Percentiles rank a stretch among this genome's conserved stretches.
phyloP scores from a whole-genome alignment of 2,329 filamentous ascomycete species.

The Pyricularia pennisetigena region DNA sequence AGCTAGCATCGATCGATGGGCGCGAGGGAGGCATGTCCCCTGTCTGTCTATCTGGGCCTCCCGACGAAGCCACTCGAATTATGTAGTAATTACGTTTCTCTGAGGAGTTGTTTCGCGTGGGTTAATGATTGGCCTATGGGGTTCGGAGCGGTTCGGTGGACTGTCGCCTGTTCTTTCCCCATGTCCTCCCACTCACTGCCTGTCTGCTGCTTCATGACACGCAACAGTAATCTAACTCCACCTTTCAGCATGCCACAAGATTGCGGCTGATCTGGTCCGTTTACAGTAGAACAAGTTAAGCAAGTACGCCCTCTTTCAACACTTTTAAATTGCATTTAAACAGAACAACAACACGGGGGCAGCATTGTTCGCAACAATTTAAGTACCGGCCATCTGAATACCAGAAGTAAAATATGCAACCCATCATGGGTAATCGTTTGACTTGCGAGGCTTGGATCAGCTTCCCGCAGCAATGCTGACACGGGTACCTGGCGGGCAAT shows the following conservation, averaged over 20 bases:
- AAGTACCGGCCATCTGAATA: background rate
- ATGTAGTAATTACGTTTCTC: background rate
- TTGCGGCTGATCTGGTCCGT: background rate
- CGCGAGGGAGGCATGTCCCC: background rate
- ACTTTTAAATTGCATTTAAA: background rate
- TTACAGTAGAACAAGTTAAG: background rate
- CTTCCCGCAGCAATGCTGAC: background rate
- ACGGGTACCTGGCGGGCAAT: background rate
- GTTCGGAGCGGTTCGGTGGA: background rate
- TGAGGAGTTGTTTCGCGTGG: background rate
- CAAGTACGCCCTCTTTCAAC: background rate
- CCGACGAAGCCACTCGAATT: background rate
- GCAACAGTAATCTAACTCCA: background rate
- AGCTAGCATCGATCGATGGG: background rate
- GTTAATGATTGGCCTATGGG: background rate
- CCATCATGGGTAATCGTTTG: background rate
- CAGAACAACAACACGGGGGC: background rate
- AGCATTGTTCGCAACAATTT: background rate
- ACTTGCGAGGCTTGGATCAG: background rate
- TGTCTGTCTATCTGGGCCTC: background rate
- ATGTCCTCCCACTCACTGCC: background rate
- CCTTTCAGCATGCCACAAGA: background rate
- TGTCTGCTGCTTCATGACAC: background rate
- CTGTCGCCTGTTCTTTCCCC: background rate
- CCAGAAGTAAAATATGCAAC: background rate